A percentile compares a stretch with the other conserved stretches of the same genome.
Conservation (phyloP, 768 basidiomycete genomes). For the Guyanaporus albipodus region DNA sequence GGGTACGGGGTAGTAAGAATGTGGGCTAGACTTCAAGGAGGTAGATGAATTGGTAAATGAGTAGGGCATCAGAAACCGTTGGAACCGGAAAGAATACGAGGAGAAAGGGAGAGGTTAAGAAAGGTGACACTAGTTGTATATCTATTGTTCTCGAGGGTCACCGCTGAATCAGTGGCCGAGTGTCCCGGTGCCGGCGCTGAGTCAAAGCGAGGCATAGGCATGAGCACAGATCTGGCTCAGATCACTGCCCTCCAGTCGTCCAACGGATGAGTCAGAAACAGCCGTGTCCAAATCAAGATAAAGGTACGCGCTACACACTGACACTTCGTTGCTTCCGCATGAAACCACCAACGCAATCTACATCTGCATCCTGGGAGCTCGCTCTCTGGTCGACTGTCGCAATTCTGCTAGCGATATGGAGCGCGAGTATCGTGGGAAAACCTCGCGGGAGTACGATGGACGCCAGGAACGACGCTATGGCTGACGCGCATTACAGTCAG, state of each 20-base stretch:
- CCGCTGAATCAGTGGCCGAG: background rate
- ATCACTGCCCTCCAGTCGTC: conserved; percentile 2
- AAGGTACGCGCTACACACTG: background rate
- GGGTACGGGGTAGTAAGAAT: conserved; percentile 14
- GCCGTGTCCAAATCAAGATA: conserved; percentile 2
- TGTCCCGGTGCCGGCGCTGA: conserved; percentile 9
- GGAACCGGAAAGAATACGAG: background rate
- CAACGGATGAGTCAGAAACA: background rate
- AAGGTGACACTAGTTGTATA: too few species aligned
- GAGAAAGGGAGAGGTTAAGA: too few species aligned
- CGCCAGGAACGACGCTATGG: background rate
- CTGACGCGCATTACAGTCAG: conserved; percentile 18
- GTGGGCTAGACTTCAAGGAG: background rate
- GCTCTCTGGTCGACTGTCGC: conserved; percentile 20
- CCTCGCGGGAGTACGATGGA: background rate
- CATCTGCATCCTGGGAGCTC: conserved; percentile 14
- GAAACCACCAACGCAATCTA: conserved; percentile 7
- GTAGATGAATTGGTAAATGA: background rate
- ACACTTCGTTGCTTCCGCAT: conserved; percentile 5
- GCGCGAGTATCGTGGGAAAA: conserved; percentile 7
- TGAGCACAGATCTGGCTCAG: background rate
- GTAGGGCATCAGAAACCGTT: conserved; percentile 3
- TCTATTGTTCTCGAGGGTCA: background rate
- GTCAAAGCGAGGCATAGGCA: too few species aligned
- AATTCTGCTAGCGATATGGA: conserved; percentile 21